A percentile compares a stretch with the other conserved stretches of the same genome.
Conservation (phyloP, 306 rosid species). For the Fragaria nilgerrensis region DNA sequence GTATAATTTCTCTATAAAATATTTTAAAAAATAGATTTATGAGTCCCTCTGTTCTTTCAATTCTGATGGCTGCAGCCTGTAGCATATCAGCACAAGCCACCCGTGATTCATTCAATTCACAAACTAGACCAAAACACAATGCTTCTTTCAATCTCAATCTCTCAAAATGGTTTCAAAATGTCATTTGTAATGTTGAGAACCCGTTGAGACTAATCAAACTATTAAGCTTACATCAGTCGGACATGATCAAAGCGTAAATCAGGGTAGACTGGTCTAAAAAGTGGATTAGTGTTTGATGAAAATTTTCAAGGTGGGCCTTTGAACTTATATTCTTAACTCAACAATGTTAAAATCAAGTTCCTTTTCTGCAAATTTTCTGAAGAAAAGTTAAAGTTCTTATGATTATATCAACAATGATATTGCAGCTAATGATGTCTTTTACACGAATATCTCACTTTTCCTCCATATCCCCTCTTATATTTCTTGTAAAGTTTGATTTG, state of each 20-base stretch:
- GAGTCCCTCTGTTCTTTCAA: neutral
- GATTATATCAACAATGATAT: conserved; percentile 15
- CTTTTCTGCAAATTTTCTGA: conserved; percentile 9
- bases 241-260: neutral
- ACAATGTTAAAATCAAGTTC: conserved; percentile 1
- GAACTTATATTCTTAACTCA: neutral
- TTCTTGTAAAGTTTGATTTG: neutral
- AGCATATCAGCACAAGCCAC: neutral
- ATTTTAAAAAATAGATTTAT: neutral
- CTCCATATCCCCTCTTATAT: conserved; percentile 9
- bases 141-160: neutral
- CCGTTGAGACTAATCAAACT: neutral
- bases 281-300: conserved; percentile 11
- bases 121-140: neutral
- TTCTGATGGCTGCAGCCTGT: neutral
- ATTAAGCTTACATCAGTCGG: conserved; percentile 11
- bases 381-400: conserved; percentile 17
- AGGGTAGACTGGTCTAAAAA: conserved; percentile 12
- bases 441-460: neutral
- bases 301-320: conserved; percentile 25
- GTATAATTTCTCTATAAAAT: no score
- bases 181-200: neutral
- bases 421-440: conserved; percentile 3
- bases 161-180: neutral
- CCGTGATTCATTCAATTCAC: neutral